Evolutionary conservation across 768 basidiomycete genomes (phyloP), one percentile per base, ranked within the genome.

Genomic region (Sarcodon aspratus): DNA sequence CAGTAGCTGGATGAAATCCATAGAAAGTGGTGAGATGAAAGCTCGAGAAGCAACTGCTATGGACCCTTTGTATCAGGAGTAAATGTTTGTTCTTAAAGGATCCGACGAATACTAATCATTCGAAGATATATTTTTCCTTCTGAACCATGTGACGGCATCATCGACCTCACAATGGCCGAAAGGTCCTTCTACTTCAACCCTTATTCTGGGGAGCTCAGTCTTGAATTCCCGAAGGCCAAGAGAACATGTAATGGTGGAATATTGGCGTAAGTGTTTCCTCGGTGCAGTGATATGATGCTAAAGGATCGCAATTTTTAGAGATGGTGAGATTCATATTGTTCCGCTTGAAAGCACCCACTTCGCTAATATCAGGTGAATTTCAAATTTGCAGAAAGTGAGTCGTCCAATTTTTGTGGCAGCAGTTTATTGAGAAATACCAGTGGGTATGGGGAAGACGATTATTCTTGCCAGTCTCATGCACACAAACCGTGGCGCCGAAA

Each of bases 381-480:
- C 37, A 13, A 34, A 46, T 50, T 31, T 46, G 33, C 49, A 79
- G 79, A 80, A 63, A 79, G 77, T 79, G 60, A 56, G 75, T 58
- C 17, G 44, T 7, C 5, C 21, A 27, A 27, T 27, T 27, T 5
- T 27, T 27, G 21, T 27, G 21, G 21, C 5, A 27, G 21, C 5
- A 27, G 21, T 27, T 27, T 2, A 27, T 27, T 27, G 21, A 27
- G 21, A 50, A 36, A 37, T 53, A 9, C 38, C 47, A 90, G 88
- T 93, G 90, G 90, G 90, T n/a, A 85, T 94, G 79, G 91, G 91
- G 7, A 94, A 94, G 67, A 91, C 90, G 1, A 92, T 93, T 54
- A 93, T 93, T 88, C 64, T 96, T 33, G 88, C 92, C 1, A 81
- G 90, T 9, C 76, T 96, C 46, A 85, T 96, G 21, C 92, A 94